These are phyloP conservation scores for Henckelia pumila DNA, from an alignment of 257 asterid genomes.

Conservation along the genomic window DNA sequence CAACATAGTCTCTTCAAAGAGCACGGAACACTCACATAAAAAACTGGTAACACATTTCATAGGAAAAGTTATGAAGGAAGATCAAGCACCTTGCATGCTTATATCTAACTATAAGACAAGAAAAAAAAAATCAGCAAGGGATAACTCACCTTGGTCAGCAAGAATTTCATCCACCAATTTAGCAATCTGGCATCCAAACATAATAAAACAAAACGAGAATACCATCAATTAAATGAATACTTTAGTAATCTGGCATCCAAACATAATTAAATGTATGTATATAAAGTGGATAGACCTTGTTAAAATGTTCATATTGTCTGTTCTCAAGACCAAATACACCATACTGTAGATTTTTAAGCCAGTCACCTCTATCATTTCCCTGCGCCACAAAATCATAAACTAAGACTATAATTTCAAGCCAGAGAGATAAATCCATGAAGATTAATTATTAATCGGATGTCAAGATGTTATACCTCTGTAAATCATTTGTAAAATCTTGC, in stretches of 20 bases:
- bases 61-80: background rate
- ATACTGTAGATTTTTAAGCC: slow-evolving; percentile 73
- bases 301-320: slow-evolving; percentile 98
- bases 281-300: too few relatives aligned
- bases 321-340: slow-evolving; percentile 98
- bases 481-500: slow-evolving; percentile 98
- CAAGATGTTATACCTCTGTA: slow-evolving; percentile 72
- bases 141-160: slow-evolving; percentile 66
- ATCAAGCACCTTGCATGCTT: background rate
- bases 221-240: background rate
- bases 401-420: slow-evolving; percentile 24
- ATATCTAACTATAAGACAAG: background rate
- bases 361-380: slow-evolving; percentile 79
- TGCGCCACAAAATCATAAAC: slow-evolving; percentile 27
- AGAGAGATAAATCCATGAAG: slow-evolving; percentile 12
- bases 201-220: slow-evolving; percentile 17
- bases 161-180: slow-evolving; percentile 68
- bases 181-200: slow-evolving; percentile 64
- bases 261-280: background rate
- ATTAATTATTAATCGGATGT: background rate
- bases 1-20: too few relatives aligned
- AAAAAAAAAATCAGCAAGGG: slow-evolving; percentile 3
- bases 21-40: background rate
- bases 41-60: background rate
- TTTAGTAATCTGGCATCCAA: background rate